Conservation (phyloP, 352 stramenopile species). For the Phytophthora foliorum region DNA sequence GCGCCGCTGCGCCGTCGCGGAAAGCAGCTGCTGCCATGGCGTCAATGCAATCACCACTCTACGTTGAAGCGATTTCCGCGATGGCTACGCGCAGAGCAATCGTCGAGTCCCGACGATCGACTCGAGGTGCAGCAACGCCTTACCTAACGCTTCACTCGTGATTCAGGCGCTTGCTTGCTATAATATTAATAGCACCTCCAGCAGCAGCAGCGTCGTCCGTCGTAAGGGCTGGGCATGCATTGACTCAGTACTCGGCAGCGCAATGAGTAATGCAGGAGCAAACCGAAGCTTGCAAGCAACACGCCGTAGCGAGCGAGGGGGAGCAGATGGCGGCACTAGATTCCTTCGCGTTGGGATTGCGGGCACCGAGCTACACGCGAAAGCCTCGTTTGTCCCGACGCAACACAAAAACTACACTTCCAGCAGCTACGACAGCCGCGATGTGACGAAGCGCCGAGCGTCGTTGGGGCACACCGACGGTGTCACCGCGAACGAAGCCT, state of each 20-base stretch:
- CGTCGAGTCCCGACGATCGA: neutral
- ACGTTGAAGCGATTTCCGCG: slow-evolving; percentile 32
- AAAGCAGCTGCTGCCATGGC: slow-evolving; percentile 41
- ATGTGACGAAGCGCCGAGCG: slow-evolving; percentile 22
- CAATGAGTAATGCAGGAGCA: slow-evolving; percentile 7
- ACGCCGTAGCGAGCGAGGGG: neutral
- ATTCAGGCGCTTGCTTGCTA: neutral
- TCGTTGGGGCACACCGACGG: slow-evolving; percentile 6
- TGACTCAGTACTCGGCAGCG: neutral
- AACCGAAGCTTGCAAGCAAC: slow-evolving; percentile 11
- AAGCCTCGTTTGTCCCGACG: slow-evolving; percentile 1
- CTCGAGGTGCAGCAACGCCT: slow-evolving; percentile 15
- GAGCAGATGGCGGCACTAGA: slow-evolving; percentile 18
- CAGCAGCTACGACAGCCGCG: slow-evolving; percentile 21
- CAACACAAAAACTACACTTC: slow-evolving; percentile 23
- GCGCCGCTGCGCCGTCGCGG: slow-evolving; percentile 21
- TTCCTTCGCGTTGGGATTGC: slow-evolving; percentile 32
- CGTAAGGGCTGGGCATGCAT: slow-evolving; percentile 23
- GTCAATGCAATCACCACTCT: slow-evolving; percentile 12
- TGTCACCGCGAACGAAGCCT: neutral
- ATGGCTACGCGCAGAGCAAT: slow-evolving; percentile 21
- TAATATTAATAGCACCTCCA: slow-evolving; percentile 6
- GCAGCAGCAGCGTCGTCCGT: slow-evolving; percentile 14
- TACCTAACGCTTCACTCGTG: slow-evolving; percentile 26
- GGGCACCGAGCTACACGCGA: neutral